Evolutionary conservation across 2,329 filamentous ascomycete species (phyloP).

Genomic region (Scopulariopsis brevicaulis): DNA sequence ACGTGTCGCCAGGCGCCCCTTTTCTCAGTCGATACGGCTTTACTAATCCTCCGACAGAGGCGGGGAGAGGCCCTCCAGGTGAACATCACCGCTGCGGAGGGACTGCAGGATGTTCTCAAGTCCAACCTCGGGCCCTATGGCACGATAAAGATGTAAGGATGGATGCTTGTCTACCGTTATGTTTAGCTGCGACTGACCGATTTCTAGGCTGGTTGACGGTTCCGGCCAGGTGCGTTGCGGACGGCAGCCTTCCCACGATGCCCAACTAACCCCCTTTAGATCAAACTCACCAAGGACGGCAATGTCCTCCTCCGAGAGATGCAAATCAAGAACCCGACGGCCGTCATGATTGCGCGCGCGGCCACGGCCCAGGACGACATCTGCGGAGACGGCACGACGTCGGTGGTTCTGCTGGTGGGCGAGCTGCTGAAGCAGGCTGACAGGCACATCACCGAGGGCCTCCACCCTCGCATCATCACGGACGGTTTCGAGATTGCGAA

Average conservation of each 20-base stretch:
- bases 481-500: slow-evolving; percentile 98
- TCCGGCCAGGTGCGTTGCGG: slow-evolving; percentile 46
- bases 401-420: slow-evolving; percentile 87
- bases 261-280: slow-evolving; percentile 37
- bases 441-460: slow-evolving; percentile 89
- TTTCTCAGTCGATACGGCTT: slow-evolving; percentile 7
- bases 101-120: slow-evolving; percentile 85
- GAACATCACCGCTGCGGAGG: slow-evolving; percentile 95
- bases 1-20: slow-evolving; percentile 24
- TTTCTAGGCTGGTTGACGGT: slow-evolving; percentile 53
- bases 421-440: slow-evolving; percentile 97
- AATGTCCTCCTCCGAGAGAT: slow-evolving; percentile 71
- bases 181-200: slow-evolving; percentile 12
- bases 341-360: slow-evolving; percentile 71
- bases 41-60: slow-evolving; percentile 43
- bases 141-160: slow-evolving; percentile 80
- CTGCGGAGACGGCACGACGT: slow-evolving; percentile 94
- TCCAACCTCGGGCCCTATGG: slow-evolving; percentile 91
- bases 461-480: slow-evolving; percentile 92
- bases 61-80: slow-evolving; percentile 93
- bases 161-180: not conserved
- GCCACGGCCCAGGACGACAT: slow-evolving; percentile 98
- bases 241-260: not conserved
- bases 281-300: slow-evolving; percentile 98
- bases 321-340: slow-evolving; percentile 98